A percentile compares a stretch with the other conserved stretches of the same genome.
These are phyloP conservation scores for Leptographium radiaticola DNA, from an alignment of 2,329 filamentous ascomycete species.

Conservation along the genomic window DNA sequence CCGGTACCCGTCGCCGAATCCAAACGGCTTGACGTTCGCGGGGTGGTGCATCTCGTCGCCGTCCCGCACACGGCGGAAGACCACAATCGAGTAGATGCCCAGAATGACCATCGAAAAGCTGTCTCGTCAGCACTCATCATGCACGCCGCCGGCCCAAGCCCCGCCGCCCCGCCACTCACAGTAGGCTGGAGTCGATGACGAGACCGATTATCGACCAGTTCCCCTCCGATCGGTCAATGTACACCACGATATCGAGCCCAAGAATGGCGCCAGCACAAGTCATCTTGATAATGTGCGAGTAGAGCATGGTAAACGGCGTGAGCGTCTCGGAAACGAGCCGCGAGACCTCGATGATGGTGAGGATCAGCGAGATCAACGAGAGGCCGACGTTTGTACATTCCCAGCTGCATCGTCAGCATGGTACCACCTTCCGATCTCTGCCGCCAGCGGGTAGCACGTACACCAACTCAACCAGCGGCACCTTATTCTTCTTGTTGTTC, in stretches of 20 bases:
- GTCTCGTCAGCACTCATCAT: slow-evolving; percentile 2
- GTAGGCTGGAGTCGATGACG: slow-evolving; percentile 31
- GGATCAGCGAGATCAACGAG: slow-evolving; percentile 30
- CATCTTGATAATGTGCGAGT: slow-evolving; percentile 36
- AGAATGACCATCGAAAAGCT: slow-evolving; percentile 30
- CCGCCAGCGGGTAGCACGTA: slow-evolving; percentile 21
- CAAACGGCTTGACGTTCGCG: slow-evolving; percentile 34
- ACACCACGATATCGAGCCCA: slow-evolving; percentile 38
- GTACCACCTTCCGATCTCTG: neutral
- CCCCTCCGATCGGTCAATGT: slow-evolving; percentile 28
- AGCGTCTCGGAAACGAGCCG: slow-evolving; percentile 31
- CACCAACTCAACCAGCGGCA: slow-evolving; percentile 35
- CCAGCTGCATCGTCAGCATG: slow-evolving; percentile 27
- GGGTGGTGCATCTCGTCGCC: slow-evolving; percentile 39
- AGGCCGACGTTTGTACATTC: slow-evolving; percentile 38
- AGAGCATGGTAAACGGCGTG: slow-evolving; percentile 41
- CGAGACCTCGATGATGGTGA: slow-evolving; percentile 29
- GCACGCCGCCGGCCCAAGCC: too few relatives aligned
- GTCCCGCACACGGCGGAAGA: slow-evolving; percentile 32
- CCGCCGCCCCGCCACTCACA: slow-evolving; percentile 24
- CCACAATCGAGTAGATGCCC: slow-evolving; percentile 31
- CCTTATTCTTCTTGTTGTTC: slow-evolving; percentile 22
- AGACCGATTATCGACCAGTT: slow-evolving; percentile 36
- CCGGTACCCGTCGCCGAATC: slow-evolving; percentile 22
- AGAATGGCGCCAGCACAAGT: slow-evolving; percentile 32